Conservation (phyloP, 169 alveolate genomes). For the Plasmodium falciparum region DNA sequence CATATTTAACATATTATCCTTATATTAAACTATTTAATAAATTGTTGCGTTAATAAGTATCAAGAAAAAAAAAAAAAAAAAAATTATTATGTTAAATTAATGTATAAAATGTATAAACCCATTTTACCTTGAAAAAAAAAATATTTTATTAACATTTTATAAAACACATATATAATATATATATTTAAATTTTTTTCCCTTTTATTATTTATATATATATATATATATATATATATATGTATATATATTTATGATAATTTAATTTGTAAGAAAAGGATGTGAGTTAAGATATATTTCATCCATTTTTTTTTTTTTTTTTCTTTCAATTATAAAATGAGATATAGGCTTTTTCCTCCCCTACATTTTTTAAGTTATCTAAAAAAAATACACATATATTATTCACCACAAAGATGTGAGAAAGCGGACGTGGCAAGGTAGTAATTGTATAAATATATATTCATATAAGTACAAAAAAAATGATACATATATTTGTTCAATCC, state of each 20-base stretch:
- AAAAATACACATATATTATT: slow-evolving; percentile 49
- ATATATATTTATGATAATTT: not conserved
- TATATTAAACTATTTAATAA: too few relatives aligned
- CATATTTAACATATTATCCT: too few relatives aligned
- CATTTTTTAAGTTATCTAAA: slow-evolving; percentile 43
- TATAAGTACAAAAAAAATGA: not conserved
- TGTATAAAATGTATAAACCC: too few relatives aligned
- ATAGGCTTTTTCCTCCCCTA: slow-evolving; percentile 69
- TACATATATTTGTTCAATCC: too few relatives aligned
- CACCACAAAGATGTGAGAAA: slow-evolving; percentile 60
- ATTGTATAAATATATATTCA: not conserved
- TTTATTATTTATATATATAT: not conserved
- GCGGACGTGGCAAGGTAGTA: slow-evolving; percentile 73
- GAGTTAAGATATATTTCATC: not conserved
- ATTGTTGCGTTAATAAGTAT: too few relatives aligned
- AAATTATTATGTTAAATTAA: too few relatives aligned
- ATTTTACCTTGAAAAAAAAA: too few relatives aligned
- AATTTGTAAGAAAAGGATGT: not conserved
- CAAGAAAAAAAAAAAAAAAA: too few relatives aligned
- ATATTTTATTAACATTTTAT: too few relatives aligned
- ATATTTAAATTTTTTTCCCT: not conserved
- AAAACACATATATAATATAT: not conserved
- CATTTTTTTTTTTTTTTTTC: not conserved
- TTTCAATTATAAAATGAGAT: slow-evolving; percentile 30
- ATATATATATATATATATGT: not conserved